Evolutionary conservation across 129 eudicot species (phyloP).

Genomic region (Flaveria bidentis): DNA sequence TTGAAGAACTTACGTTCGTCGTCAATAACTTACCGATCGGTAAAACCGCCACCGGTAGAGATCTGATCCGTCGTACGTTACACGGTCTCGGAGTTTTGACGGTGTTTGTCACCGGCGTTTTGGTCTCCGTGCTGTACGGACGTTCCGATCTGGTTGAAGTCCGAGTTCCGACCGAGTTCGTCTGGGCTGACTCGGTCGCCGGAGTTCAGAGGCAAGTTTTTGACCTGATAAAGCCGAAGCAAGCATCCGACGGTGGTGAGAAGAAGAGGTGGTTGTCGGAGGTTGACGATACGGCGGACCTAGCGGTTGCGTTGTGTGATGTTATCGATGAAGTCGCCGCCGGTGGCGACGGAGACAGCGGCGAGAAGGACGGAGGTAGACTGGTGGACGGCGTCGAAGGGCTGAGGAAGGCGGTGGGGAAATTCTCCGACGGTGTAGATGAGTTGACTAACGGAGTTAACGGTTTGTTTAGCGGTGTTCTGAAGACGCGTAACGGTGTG

Average conservation of each 20-base stretch:
- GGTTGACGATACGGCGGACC: constrained; percentile 33
- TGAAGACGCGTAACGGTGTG: constrained; percentile 43
- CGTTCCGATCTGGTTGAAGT: constrained; percentile 23
- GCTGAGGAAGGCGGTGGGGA: constrained; percentile 24
- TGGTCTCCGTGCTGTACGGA: constrained; percentile 35
- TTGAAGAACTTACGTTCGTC: constrained; percentile 37
- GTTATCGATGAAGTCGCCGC: constrained; percentile 19
- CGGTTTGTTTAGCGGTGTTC: constrained; percentile 36
- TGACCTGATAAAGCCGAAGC: constrained; percentile 13
- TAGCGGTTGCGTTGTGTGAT: constrained; percentile 21
- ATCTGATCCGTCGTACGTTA: constrained; percentile 36
- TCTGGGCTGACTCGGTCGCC: constrained; percentile 42
- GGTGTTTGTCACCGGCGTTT: constrained; percentile 24
- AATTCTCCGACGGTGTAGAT: constrained; percentile 33
- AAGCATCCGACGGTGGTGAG: not conserved
- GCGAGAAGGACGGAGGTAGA: not conserved
- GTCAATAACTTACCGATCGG: constrained; percentile 31
- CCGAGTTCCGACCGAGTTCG: constrained; percentile 43
- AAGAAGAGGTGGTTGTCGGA: constrained; percentile 28
- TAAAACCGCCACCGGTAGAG: constrained; percentile 23
- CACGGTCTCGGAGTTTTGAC: constrained; percentile 46
- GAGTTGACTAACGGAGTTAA: constrained; percentile 43
- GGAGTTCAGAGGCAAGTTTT: constrained; percentile 26
- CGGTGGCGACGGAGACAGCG: constrained; percentile 17
- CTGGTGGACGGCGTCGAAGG: constrained; percentile 36